Evolutionary conservation across 2,329 filamentous ascomycete genomes (phyloP).

Genomic region (Ceratocystis smalleyi): DNA sequence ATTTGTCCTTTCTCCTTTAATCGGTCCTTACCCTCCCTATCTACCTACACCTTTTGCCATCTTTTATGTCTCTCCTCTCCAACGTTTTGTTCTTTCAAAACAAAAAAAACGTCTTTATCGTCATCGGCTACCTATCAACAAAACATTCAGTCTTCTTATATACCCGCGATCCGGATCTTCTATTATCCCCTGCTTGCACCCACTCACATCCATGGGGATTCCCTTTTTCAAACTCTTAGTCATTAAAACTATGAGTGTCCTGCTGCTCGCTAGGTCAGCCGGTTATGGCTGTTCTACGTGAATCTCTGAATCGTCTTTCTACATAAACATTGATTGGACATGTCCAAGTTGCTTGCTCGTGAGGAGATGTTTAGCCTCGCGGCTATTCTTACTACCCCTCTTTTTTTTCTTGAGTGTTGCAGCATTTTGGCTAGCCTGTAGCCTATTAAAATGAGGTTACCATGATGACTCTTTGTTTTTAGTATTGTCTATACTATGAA

Average conservation of each 20-base stretch:
- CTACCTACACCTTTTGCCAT: too few relatives aligned
- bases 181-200: not conserved
- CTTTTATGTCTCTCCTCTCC: not conserved
- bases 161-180: not conserved
- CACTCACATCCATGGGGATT: not conserved
- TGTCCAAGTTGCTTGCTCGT: slow-evolving; percentile 8
- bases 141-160: not conserved
- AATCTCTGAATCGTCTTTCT: not conserved
- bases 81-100: not conserved
- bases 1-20: slow-evolving; percentile 4
- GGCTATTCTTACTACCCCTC: slow-evolving; percentile 13
- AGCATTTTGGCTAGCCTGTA: not conserved
- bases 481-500: not conserved
- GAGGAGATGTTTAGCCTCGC: slow-evolving; percentile 13
- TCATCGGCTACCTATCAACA: not conserved
- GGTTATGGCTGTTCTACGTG: not conserved
- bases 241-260: not conserved
- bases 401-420: slow-evolving; percentile 4
- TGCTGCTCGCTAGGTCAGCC: not conserved
- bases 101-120: slow-evolving; percentile 6
- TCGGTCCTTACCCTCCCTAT: not conserved
- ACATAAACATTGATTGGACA: slow-evolving; percentile 5
- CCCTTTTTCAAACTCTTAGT: not conserved
- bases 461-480: not conserved
- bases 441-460: not conserved